Evolutionary conservation across 1,284 basidiomycete genomes (phyloP), one percentile per base, ranked within the genome.

Genomic region (Microbotryum saponariae): DNA sequence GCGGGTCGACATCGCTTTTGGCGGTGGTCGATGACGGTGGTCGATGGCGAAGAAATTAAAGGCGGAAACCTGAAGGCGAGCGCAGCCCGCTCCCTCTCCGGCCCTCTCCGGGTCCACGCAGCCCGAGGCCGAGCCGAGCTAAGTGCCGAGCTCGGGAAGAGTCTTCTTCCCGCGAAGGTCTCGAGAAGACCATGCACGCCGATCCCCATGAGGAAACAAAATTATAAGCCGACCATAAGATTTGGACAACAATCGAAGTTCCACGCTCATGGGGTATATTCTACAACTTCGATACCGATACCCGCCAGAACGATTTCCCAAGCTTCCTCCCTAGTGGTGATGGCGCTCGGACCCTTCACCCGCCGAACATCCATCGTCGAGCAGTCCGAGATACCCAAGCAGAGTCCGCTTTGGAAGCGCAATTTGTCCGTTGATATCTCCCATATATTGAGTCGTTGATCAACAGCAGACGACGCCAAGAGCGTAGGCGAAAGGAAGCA

Each of bases 401-500:
- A n/a, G n/a, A 33, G 20, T n/a, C 51, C 27, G 31, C 33, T 10
- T 5, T n/a, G n/a, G 31, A 53, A 29, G 25, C n/a, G 27, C 25
- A 53, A 10, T 33, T 31, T 14, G 27, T 53, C 27, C 20, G 21
- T 2, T 10, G n/a, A 29, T n/a, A 53, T n/a, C 5, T 53, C 27
- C 25, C 33, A 53, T 18, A 53, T 33, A 33, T 33, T 53, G 51
- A 53, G 27, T 23, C 51, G 51, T 31, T 53, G 51, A 31, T 53
- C 51, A 20, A 53, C 51, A 31, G 51, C 23, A 12, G 25, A 27
- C 8, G 51, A 53, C 14, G 33, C 51, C 25, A 53, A n/a, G 14
- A 53, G 27, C 3, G 25, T 31, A 2, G 27, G 51, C 25, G 25
- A 53, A 20, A 53, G n/a, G 31, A 53, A 53, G n/a, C n/a, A 25